Percentiles rank a stretch among this genome's conserved stretches.
phyloP scores from a whole-genome alignment of 495 filamentous ascomycete species.

The Xylaria venustula region DNA sequence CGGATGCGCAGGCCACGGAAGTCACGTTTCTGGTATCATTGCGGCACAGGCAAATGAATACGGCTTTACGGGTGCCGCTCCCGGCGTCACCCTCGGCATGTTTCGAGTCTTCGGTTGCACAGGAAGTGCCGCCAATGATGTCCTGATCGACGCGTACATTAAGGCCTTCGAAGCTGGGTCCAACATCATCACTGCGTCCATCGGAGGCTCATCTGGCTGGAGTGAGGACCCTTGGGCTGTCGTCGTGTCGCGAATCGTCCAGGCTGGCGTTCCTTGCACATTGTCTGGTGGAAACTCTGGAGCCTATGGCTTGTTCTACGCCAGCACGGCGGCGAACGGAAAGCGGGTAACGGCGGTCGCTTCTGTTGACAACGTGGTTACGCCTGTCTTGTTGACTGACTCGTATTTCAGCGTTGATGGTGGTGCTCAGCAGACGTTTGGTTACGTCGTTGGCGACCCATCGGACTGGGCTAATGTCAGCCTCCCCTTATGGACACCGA shows the following conservation, averaged over 20 bases:
- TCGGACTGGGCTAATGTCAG: slow-evolving; percentile 37
- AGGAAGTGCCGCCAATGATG: slow-evolving; percentile 48
- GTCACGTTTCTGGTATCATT: slow-evolving; percentile 54
- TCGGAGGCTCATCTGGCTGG: slow-evolving; percentile 57
- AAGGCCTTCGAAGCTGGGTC: slow-evolving; percentile 56
- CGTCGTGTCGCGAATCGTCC: slow-evolving; percentile 54
- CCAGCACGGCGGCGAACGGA: slow-evolving; percentile 53
- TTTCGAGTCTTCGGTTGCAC: slow-evolving; percentile 57
- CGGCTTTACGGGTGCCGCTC: slow-evolving; percentile 54
- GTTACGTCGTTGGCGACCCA: slow-evolving; percentile 40
- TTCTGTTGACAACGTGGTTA: slow-evolving; percentile 49
- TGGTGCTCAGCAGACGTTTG: slow-evolving; percentile 28
- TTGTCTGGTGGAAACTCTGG: slow-evolving; percentile 59
- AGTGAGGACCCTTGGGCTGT: slow-evolving; percentile 54
- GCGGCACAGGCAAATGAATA: slow-evolving; percentile 51
- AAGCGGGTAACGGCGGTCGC: slow-evolving; percentile 50
- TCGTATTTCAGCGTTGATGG: slow-evolving; percentile 33
- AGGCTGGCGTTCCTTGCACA: slow-evolving; percentile 52
- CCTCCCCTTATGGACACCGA: slow-evolving; percentile 50
- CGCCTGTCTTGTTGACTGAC: slow-evolving; percentile 40
- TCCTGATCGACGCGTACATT: slow-evolving; percentile 55
- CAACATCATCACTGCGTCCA: slow-evolving; percentile 60
- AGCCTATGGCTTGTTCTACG: slow-evolving; percentile 50
- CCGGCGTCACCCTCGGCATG: slow-evolving; percentile 52
- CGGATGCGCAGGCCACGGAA: slow-evolving; percentile 47